These are phyloP conservation scores for Mycena vitilis DNA, from an alignment of 768 basidiomycete species.

Conservation along the genomic window DNA sequence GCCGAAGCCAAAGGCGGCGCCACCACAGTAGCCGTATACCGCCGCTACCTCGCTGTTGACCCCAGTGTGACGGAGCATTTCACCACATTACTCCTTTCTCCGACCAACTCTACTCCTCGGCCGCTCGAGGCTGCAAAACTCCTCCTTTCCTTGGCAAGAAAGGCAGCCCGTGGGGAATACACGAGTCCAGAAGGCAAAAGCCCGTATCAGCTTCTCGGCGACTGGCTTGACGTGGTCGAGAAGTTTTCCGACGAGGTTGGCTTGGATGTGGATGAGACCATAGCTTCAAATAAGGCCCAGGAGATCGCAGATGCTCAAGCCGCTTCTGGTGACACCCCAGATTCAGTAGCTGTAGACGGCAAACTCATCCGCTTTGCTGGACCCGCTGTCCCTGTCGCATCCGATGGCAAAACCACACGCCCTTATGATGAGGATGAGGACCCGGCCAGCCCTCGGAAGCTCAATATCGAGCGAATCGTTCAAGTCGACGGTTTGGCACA, in stretches of 20 bases:
- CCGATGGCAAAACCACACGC: constrained; percentile 61
- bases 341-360: constrained; percentile 64
- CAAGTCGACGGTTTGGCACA: constrained; percentile 86
- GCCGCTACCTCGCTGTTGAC: constrained; percentile 88
- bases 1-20: constrained; percentile 84
- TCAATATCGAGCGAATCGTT: constrained; percentile 91
- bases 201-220: constrained; percentile 91
- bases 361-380: constrained; percentile 80
- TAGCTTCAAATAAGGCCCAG: constrained; percentile 63
- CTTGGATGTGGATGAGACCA: constrained; percentile 81
- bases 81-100: constrained; percentile 73
- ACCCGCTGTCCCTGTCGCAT: constrained; percentile 64
- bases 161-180: constrained; percentile 86
- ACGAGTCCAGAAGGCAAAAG: constrained; percentile 92
- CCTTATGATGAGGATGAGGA: constrained; percentile 89
- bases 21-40: constrained; percentile 86
- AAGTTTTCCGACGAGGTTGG: constrained; percentile 93
- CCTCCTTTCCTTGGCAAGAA: constrained; percentile 83
- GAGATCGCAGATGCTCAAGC: constrained; percentile 61
- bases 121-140: constrained; percentile 96
- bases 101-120: constrained; percentile 66
- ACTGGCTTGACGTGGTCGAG: constrained; percentile 94
- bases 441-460: constrained; percentile 70
- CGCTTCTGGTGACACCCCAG: constrained; percentile 41
- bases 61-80: constrained; percentile 86